phyloP scores from a whole-genome alignment of 805 yeast genomes.

The Saccharomycopsis malanga region DNA sequence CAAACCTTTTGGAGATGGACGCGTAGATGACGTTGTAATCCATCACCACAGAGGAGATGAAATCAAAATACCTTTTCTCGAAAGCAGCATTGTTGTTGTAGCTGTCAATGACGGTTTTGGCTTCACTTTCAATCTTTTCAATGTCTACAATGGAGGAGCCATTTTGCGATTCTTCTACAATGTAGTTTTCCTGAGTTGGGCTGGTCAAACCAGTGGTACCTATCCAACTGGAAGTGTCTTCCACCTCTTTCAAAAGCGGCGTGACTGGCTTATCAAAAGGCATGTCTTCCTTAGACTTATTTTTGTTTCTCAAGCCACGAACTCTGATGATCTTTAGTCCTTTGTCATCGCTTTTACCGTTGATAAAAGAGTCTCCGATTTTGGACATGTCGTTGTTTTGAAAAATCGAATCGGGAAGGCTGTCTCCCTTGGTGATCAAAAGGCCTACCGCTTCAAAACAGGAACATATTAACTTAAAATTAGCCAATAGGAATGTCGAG shows the following conservation, averaged over 20 bases:
- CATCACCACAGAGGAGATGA: slow-evolving; percentile 22
- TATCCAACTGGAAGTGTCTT: slow-evolving; percentile 42
- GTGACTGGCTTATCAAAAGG: slow-evolving; percentile 34
- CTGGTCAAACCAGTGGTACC: not conserved
- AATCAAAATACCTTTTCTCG: slow-evolving; percentile 25
- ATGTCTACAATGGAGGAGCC: slow-evolving; percentile 14
- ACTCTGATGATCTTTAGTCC: slow-evolving; percentile 60
- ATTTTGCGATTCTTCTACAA: not conserved
- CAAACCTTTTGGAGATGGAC: slow-evolving; percentile 64
- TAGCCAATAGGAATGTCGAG: slow-evolving; percentile 34
- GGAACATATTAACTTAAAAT: slow-evolving; percentile 44
- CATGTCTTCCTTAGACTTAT: slow-evolving; percentile 31
- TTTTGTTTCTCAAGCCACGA: slow-evolving; percentile 59
- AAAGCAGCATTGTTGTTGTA: slow-evolving; percentile 25
- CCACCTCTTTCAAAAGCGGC: slow-evolving; percentile 31
- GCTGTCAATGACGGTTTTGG: slow-evolving; percentile 11
- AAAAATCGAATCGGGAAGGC: slow-evolving; percentile 11
- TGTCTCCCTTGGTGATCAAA: slow-evolving; percentile 43
- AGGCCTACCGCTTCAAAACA: slow-evolving; percentile 73
- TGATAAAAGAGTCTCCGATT: slow-evolving; percentile 15
- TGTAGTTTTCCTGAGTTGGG: not conserved
- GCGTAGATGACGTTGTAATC: slow-evolving; percentile 29
- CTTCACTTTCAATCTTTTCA: slow-evolving; percentile 15
- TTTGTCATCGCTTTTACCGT: slow-evolving; percentile 24
- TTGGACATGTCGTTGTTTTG: slow-evolving; percentile 16